These are phyloP conservation scores for Trametes meyenii DNA, from an alignment of 768 basidiomycete species.

Conservation along the genomic window DNA sequence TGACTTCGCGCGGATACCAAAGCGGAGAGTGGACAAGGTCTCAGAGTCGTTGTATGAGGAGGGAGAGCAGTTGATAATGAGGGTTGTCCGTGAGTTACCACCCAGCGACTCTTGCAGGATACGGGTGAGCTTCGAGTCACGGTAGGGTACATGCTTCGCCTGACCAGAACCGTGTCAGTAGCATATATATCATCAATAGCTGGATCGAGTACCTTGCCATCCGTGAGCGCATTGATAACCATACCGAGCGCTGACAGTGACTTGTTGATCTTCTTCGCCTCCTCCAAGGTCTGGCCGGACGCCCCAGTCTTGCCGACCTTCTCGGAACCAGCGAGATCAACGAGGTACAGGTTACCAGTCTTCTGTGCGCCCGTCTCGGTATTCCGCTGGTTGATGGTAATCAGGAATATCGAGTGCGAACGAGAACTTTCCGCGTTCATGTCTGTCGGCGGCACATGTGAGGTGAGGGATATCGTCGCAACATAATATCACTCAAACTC, in stretches of 20 bases:
- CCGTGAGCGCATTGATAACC: slow-evolving; percentile 99
- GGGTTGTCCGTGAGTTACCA: slow-evolving; percentile 91
- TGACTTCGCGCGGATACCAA: slow-evolving; percentile 99
- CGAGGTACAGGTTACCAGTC: slow-evolving; percentile 95
- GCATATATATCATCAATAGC: background rate
- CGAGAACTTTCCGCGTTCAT: slow-evolving; percentile 99
- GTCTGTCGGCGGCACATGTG: slow-evolving; percentile 50
- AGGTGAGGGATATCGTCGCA: background rate
- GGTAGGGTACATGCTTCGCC: slow-evolving; percentile 97
- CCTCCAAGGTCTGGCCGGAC: slow-evolving; percentile 97
- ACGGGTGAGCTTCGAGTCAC: slow-evolving; percentile 98
- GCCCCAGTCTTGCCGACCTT: slow-evolving; percentile 99
- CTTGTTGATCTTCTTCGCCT: slow-evolving; percentile 99
- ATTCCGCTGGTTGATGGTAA: slow-evolving; percentile 96
- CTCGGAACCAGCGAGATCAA: slow-evolving; percentile 97
- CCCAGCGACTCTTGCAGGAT: slow-evolving; percentile 98
- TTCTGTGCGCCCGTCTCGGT: slow-evolving; percentile 95
- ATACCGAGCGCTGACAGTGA: slow-evolving; percentile 96
- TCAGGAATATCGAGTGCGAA: slow-evolving; percentile 98
- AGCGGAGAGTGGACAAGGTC: slow-evolving; percentile 94
- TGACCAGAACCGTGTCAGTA: slow-evolving; percentile 35
- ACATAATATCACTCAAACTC: slow-evolving; percentile 34
- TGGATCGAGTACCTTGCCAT: slow-evolving; percentile 69
- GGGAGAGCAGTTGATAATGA: slow-evolving; percentile 99
- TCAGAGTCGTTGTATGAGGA: slow-evolving; percentile 97